Conservation (phyloP, 2,329 filamentous ascomycete species). For the Penicillium hesseltinei region DNA sequence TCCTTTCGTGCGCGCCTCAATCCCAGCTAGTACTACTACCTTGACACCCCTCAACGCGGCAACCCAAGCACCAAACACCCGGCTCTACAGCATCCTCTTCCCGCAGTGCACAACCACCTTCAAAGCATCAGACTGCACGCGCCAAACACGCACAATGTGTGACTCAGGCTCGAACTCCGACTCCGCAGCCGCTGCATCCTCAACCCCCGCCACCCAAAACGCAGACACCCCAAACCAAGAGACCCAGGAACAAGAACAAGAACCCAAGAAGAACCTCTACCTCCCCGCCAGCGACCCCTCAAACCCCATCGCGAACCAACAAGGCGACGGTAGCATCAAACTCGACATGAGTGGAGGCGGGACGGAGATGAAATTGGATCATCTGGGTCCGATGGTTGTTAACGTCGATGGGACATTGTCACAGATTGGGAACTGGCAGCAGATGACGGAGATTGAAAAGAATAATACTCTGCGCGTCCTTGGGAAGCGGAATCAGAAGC, state of each 20-base stretch:
- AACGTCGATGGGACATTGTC: conserved; percentile 70
- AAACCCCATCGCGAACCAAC: conserved; percentile 60
- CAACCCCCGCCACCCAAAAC: background rate
- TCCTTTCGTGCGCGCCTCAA: conserved; percentile 22
- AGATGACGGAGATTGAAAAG: conserved; percentile 68
- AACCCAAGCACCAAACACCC: conserved; percentile 12
- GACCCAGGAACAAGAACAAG: conserved; percentile 12
- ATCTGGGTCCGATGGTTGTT: conserved; percentile 71
- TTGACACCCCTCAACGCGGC: conserved; percentile 6
- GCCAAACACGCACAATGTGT: conserved; percentile 25
- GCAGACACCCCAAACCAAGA: background rate
- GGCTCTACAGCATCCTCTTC: conserved; percentile 28
- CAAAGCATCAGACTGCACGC: conserved; percentile 9
- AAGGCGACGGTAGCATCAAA: conserved; percentile 61
- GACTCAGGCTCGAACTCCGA: conserved; percentile 4
- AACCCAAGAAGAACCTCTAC: conserved; percentile 38
- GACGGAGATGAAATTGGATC: conserved; percentile 59
- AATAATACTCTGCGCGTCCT: conserved; percentile 66
- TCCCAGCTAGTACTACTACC: conserved; percentile 3
- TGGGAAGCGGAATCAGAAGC: conserved; percentile 65
- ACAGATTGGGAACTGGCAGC: conserved; percentile 69
- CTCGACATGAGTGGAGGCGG: conserved; percentile 60
- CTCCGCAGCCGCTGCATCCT: background rate
- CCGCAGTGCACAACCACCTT: conserved; percentile 25
- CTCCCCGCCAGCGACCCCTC: conserved; percentile 66